phyloP scores from a whole-genome alignment of 1,284 basidiomycete species.

The Heterobasidion irregulare region DNA sequence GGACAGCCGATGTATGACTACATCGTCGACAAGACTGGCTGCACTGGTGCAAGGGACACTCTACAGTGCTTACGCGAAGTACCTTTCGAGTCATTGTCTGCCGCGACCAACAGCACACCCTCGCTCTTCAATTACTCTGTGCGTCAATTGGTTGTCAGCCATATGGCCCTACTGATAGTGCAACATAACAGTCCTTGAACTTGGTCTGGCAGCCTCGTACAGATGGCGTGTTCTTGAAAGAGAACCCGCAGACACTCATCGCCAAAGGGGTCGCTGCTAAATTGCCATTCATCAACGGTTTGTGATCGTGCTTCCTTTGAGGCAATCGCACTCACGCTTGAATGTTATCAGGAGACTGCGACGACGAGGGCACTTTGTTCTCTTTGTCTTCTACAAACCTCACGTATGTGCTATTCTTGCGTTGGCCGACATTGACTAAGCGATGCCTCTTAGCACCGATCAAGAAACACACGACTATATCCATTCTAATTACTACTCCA shows the following conservation, averaged over 20 bases:
- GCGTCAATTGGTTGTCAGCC: neutral
- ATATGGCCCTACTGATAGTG: constrained; percentile 2
- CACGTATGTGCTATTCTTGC: neutral
- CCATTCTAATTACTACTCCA: constrained; percentile 22
- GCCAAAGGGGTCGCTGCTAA: constrained; percentile 14
- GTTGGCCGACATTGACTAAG: neutral
- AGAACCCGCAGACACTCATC: constrained; percentile 14
- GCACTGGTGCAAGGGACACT: constrained; percentile 21
- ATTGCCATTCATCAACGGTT: constrained; percentile 20
- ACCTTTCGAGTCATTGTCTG: constrained; percentile 19
- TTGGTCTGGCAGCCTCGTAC: constrained; percentile 19
- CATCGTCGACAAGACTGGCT: constrained; percentile 22
- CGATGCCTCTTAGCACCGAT: constrained; percentile 23
- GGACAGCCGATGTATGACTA: constrained; percentile 22
- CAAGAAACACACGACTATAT: constrained; percentile 28
- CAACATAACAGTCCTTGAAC: constrained; percentile 1
- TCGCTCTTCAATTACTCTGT: constrained; percentile 7
- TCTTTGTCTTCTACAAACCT: constrained; percentile 2
- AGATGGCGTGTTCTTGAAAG: constrained; percentile 20
- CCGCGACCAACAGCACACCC: constrained; percentile 19
- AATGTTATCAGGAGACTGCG: neutral
- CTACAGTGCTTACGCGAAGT: constrained; percentile 31
- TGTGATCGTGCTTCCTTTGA: neutral
- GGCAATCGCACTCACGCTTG: too few species aligned
- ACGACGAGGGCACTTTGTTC: neutral